phyloP scores from a whole-genome alignment of 305 asterid genomes.

The Andrographis paniculata region DNA sequence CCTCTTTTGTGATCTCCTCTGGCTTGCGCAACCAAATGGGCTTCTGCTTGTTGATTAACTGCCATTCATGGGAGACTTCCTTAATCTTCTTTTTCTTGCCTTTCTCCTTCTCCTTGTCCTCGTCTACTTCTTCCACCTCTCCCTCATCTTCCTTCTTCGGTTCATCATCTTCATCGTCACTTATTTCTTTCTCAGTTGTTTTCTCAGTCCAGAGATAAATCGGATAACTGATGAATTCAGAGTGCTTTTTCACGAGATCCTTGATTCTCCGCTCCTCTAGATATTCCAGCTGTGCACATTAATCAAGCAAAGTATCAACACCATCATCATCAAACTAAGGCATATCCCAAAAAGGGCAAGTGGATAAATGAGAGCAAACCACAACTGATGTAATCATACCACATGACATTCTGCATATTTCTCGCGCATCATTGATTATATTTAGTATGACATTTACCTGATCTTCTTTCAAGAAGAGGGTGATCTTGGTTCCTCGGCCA shows the following conservation, averaged over 20 bases:
- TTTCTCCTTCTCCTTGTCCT: conserved; percentile 48
- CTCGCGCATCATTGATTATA: too few species aligned
- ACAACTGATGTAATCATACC: too few species aligned
- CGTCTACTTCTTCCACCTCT: conserved; percentile 51
- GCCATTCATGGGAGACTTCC: conserved; percentile 70
- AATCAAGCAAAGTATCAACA: too few species aligned
- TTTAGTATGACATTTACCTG: conserved; percentile 45
- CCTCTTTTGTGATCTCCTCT: conserved; percentile 61
- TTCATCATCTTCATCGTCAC: conserved; percentile 65
- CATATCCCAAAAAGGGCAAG: too few species aligned
- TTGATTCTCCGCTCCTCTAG: conserved; percentile 64
- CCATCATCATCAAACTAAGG: too few species aligned
- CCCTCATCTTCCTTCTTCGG: conserved; percentile 58
- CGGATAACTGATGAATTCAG: conserved; percentile 67
- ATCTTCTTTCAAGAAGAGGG: conserved; percentile 62
- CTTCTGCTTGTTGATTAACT: conserved; percentile 55
- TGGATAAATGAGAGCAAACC: too few species aligned
- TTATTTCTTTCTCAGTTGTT: conserved; percentile 57
- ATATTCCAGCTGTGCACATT: conserved; percentile 64
- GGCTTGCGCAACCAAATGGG: conserved; percentile 77
- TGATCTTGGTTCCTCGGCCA: conserved; percentile 66
- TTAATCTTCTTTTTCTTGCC: conserved; percentile 66
- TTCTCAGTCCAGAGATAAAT: conserved; percentile 69
- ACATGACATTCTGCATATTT: too few species aligned
- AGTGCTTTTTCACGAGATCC: conserved; percentile 73